A percentile compares a stretch with the other conserved stretches of the same genome.
Conservation (phyloP, 176 grass and related monocot genomes). For the Pontederia crassipes region DNA sequence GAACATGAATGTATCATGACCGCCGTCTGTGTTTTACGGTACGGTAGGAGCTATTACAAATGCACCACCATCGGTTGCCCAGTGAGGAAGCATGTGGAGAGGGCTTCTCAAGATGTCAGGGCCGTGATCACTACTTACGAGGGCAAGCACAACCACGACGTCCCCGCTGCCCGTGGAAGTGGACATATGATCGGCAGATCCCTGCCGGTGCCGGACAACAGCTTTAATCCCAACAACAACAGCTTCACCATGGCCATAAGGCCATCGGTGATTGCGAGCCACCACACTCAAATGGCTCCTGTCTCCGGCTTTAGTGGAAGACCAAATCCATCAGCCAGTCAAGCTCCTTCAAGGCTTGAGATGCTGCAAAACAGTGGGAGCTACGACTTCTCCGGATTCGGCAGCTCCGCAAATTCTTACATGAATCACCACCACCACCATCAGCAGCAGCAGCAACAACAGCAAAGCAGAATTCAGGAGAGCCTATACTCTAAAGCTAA, state of each 20-base stretch:
- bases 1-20: neutral
- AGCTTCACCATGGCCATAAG: neutral
- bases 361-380: slow-evolving; percentile 3
- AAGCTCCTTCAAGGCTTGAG: neutral
- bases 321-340: neutral
- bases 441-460: neutral
- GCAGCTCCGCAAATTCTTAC: neutral
- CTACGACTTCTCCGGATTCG: slow-evolving; percentile 6
- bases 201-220: neutral
- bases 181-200: slow-evolving; percentile 6
- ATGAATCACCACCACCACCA: neutral
- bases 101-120: slow-evolving; percentile 75
- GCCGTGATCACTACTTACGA: slow-evolving; percentile 97
- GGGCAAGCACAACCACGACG: slow-evolving; percentile 96
- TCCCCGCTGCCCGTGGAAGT: slow-evolving; percentile 69
- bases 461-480: neutral
- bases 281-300: neutral
- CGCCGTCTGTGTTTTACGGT: neutral
- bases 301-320: neutral
- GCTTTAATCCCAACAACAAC: neutral
- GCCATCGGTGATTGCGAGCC: neutral
- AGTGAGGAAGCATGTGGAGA: slow-evolving; percentile 94
- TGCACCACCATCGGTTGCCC: slow-evolving; percentile 76
- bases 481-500: neutral
- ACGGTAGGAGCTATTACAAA: slow-evolving; percentile 84